Conservation (phyloP, 202 grass and related monocot genomes). For the Zizania palustris region DNA sequence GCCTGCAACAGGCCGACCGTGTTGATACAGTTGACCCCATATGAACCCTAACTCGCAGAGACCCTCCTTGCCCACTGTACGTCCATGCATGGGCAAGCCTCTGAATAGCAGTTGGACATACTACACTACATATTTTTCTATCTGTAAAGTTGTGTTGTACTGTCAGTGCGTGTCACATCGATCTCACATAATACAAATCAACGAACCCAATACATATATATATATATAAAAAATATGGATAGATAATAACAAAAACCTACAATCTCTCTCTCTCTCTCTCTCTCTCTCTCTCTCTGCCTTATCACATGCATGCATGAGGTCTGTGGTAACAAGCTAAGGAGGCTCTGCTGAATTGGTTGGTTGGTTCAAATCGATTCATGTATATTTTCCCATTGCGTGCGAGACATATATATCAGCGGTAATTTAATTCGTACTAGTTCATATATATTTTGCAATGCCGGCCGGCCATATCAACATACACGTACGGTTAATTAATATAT, state of each 20-base stretch:
- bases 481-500: background rate
- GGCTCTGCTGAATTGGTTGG: constrained; percentile 1
- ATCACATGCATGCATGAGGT: background rate
- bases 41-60: constrained; percentile 16
- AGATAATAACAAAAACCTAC: constrained; percentile 34
- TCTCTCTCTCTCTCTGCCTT: too few relatives aligned
- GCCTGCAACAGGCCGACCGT: constrained; percentile 15
- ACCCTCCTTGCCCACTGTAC: background rate
- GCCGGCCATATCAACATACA: constrained; percentile 3
- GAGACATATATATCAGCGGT: constrained; percentile 9
- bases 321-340: background rate
- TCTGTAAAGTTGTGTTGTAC: constrained; percentile 30
- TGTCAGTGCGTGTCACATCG: constrained; percentile 35
- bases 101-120: constrained; percentile 37
- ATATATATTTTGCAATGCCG: constrained; percentile 35
- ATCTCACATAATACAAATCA: constrained; percentile 17
- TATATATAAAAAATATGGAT: too few relatives aligned
- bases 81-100: background rate
- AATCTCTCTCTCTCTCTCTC: too few relatives aligned
- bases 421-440: background rate
- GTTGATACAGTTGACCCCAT: constrained; percentile 36
- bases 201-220: constrained; percentile 40
- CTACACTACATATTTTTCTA: background rate
- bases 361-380: constrained; percentile 31
- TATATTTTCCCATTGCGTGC: constrained; percentile 4